Base-by-base conservation (phyloP, 495 filamentous ascomycete genomes). In the Penicillium cinerascens region DNA sequence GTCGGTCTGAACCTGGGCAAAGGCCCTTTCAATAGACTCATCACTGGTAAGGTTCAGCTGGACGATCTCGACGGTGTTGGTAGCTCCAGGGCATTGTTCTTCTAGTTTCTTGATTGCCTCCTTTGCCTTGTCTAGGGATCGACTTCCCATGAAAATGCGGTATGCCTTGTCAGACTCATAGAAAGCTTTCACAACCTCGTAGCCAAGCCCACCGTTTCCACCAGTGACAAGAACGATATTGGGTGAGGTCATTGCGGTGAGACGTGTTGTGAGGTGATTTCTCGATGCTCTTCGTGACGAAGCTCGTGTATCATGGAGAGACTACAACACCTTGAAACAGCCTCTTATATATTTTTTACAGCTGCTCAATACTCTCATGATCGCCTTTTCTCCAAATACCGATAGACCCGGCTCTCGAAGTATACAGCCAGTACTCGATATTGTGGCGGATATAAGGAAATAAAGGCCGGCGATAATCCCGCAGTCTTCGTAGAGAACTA, bases 21-120 rank as follows among this genome's bases (percentile, higher is more conserved):
- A 62, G 11, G 75, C 76, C 4, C 23, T 44, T 7, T 64, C 54
- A 27, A 74, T 73, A 16, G 61, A 69, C n/a, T 53, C 58, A 21
- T 74, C 59, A 8, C 56, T 56, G 3, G 58, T 59, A 25, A 77
- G 48, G 42, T 78, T 72, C 7, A 78, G 44, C 23, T 54, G 60
- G 18, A 59, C 26, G 6, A 65, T 48, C 25, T 61, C 42, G 6
- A 49, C 39, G 2, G 52, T 45, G 45, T 39, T 58, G 47, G 42
- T 56, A 7, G 48, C 42, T 4, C 26, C 22, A 1, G 39, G 54
- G 42, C n/a, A 52, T 44, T 50, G 23, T 16, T 26, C 45, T 25
- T 46, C 8, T 10, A 60, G 44, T 4, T 22, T 44, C 26, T 59
- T n/a, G 17, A 56, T 47, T 6, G 47, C 49, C 4, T 47, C 18